phyloP scores from a whole-genome alignment of 2,329 filamentous ascomycete genomes.

The Eutypa lata region DNA sequence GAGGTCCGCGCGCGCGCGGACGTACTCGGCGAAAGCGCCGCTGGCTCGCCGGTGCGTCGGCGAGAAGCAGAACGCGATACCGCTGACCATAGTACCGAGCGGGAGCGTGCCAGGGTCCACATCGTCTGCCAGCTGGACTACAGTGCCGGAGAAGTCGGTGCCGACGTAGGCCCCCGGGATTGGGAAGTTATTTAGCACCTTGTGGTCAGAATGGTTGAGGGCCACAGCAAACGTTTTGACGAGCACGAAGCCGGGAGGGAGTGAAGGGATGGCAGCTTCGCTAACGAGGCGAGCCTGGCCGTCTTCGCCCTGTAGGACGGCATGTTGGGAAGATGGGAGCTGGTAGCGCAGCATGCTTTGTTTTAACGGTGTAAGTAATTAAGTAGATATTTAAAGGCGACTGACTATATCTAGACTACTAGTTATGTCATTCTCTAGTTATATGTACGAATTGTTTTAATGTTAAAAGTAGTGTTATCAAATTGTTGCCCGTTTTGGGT shows the following conservation, averaged over 20 bases:
- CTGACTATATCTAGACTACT: too few relatives aligned
- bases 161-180: neutral
- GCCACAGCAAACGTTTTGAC: neutral
- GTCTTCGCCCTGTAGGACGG: too few relatives aligned
- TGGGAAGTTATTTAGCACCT: neutral
- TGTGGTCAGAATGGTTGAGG: neutral
- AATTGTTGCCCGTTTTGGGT: too few relatives aligned
- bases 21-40: constrained; percentile 3
- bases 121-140: neutral
- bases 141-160: neutral
- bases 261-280: too few relatives aligned
- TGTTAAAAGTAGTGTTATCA: too few relatives aligned
- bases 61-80: neutral
- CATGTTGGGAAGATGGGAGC: neutral
- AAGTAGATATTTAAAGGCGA: too few relatives aligned
- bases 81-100: neutral
- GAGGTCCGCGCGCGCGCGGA: neutral
- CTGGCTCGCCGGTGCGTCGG: neutral
- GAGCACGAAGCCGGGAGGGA: neutral
- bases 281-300: too few relatives aligned
- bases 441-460: too few relatives aligned
- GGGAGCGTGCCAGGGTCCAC: neutral
- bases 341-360: too few relatives aligned
- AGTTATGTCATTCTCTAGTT: too few relatives aligned
- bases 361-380: too few relatives aligned